phyloP scores from a whole-genome alignment of 768 basidiomycete species.

The Kwoniella europaea region DNA sequence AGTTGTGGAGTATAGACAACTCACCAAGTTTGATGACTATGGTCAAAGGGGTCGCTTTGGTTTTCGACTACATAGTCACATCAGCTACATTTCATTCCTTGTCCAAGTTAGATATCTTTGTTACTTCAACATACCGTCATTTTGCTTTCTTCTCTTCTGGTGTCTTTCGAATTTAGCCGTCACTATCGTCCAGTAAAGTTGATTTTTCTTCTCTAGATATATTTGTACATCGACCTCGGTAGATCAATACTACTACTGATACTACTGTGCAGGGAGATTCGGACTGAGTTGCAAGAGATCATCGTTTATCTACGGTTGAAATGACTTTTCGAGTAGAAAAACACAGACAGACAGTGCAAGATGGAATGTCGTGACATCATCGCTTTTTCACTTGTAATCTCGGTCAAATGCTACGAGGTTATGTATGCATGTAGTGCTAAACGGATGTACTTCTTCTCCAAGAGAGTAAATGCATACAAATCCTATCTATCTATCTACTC shows the following conservation, averaged over 20 bases:
- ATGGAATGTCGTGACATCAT: conserved; percentile 8
- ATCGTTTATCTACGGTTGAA: no score
- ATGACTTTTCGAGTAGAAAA: not conserved
- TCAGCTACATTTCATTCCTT: not conserved
- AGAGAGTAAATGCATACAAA: not conserved
- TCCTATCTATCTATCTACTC: not conserved
- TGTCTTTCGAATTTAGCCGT: no score
- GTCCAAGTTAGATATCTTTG: no score
- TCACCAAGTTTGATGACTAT: conserved; percentile 86
- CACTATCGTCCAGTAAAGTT: no score
- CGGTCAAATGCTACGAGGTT: not conserved
- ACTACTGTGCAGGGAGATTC: no score
- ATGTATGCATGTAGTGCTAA: no score
- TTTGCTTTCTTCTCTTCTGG: not conserved
- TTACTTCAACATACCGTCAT: conserved; percentile 20
- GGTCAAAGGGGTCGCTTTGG: conserved; percentile 59
- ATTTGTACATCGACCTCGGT: no score
- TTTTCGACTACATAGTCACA: conserved; percentile 17
- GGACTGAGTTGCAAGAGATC: no score
- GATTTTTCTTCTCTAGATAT: no score
- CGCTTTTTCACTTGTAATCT: not conserved
- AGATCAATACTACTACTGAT: no score
- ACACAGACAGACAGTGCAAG: not conserved
- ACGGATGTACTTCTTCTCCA: not conserved
- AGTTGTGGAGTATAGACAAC: conserved; percentile 30